Evolutionary conservation across 257 asterid genomes (phyloP).

Genomic region (Coffea eugenioides): DNA sequence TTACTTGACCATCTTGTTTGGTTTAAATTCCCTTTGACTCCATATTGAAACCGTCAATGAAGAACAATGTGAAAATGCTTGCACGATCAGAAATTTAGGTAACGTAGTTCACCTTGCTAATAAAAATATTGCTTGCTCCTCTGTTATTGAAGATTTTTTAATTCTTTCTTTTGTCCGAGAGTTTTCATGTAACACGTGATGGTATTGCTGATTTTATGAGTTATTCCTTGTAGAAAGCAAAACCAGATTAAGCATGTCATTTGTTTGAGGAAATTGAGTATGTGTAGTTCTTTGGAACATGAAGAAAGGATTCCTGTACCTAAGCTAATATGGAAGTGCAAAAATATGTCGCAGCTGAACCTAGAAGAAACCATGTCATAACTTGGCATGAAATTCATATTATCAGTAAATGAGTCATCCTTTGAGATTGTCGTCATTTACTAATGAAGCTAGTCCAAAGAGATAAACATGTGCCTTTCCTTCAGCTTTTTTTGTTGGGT

Average conservation of each 20-base stretch:
- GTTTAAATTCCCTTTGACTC: background rate
- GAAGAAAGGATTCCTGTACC: background rate
- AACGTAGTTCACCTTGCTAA: background rate
- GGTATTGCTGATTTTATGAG: background rate
- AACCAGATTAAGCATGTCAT: background rate
- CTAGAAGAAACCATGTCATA: background rate
- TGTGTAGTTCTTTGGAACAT: background rate
- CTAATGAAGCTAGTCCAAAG: background rate
- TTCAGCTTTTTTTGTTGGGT: background rate
- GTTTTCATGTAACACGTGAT: background rate
- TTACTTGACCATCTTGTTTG: background rate
- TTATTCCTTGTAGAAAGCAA: background rate
- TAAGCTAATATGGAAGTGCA: background rate
- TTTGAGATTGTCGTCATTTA: background rate
- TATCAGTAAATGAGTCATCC: background rate
- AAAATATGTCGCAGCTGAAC: background rate
- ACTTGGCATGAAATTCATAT: background rate
- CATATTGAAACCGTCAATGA: background rate
- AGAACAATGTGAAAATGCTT: background rate
- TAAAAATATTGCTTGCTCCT: background rate
- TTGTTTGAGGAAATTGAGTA: background rate
- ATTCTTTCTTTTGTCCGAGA: background rate
- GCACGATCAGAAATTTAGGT: background rate
- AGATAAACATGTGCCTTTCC: background rate
- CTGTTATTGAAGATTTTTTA: background rate